These are phyloP conservation scores for Alternaria metachromatica DNA, from an alignment of 2,329 filamentous ascomycete species.

Conservation along the genomic window DNA sequence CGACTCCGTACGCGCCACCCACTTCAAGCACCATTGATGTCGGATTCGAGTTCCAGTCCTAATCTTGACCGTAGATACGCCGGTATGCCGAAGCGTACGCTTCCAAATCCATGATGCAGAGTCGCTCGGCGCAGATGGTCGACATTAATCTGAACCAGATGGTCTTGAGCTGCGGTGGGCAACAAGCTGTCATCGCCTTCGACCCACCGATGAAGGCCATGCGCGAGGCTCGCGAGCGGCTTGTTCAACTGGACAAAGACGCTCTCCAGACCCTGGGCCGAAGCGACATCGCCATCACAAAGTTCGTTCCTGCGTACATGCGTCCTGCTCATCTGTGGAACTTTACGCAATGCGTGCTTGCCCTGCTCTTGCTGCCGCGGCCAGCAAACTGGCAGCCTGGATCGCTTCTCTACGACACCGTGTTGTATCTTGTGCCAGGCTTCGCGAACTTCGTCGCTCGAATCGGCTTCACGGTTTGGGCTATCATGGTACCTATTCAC, in stretches of 20 bases:
- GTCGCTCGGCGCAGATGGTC: conserved; percentile 65
- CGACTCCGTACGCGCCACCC: conserved; percentile 59
- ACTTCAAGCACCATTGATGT: not conserved
- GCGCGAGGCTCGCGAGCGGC: conserved; percentile 70
- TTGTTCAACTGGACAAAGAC: conserved; percentile 75
- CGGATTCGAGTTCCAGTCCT: not conserved
- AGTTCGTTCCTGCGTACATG: conserved; percentile 59
- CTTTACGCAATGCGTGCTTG: conserved; percentile 55
- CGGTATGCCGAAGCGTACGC: conserved; percentile 80
- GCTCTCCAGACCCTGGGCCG: conserved; percentile 67
- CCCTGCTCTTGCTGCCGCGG: conserved; percentile 39
- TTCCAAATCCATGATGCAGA: conserved; percentile 61
- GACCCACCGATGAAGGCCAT: conserved; percentile 73
- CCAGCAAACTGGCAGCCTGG: conserved; percentile 44
- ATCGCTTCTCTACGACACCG: conserved; percentile 43
- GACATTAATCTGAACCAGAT: conserved; percentile 71
- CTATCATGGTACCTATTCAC: conserved; percentile 70
- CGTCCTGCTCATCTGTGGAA: conserved; percentile 57
- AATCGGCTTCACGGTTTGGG: conserved; percentile 65
- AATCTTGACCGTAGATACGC: conserved; percentile 56
- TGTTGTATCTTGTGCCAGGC: conserved; percentile 58
- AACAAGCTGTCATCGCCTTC: conserved; percentile 64
- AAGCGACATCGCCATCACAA: conserved; percentile 62
- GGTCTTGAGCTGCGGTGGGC: conserved; percentile 62
- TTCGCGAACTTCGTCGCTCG: conserved; percentile 66